These are phyloP conservation scores for Podila clonocystis DNA, from an alignment of 192 early-diverging fungal species.

Conservation along the genomic window DNA sequence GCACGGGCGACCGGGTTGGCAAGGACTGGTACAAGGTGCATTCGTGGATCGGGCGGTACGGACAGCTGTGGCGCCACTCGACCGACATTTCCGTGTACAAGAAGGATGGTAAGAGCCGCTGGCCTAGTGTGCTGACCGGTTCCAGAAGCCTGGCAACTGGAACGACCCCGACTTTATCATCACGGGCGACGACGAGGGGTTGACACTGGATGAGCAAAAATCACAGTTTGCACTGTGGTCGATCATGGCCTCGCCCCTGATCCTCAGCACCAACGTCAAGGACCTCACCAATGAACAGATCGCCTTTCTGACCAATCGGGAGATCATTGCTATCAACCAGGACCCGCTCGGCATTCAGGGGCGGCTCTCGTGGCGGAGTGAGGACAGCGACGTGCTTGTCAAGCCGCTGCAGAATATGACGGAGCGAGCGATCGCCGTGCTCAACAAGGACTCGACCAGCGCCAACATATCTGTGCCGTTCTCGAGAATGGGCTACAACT, in stretches of 20 bases:
- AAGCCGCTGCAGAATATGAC: constrained; percentile 29
- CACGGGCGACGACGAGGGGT: constrained; percentile 52
- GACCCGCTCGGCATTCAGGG: constrained; percentile 59
- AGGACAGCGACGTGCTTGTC: constrained; percentile 22
- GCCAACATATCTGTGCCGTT: constrained; percentile 29
- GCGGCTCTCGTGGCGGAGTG: constrained; percentile 22
- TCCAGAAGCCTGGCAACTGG: constrained; percentile 49
- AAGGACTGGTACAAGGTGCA: constrained; percentile 54
- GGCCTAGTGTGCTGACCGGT: constrained; percentile 49
- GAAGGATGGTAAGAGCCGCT: constrained; percentile 35
- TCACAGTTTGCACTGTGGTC: constrained; percentile 68
- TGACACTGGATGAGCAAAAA: constrained; percentile 49
- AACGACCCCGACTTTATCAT: constrained; percentile 56
- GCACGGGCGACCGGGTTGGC: constrained; percentile 33
- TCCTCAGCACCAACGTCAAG: constrained; percentile 66
- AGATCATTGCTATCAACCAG: constrained; percentile 71
- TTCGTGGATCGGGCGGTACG: constrained; percentile 50
- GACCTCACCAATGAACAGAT: constrained; percentile 29
- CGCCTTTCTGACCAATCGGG: constrained; percentile 54
- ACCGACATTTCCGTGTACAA: constrained; percentile 45
- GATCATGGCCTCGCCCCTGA: constrained; percentile 65
- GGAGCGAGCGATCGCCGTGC: constrained; percentile 29
- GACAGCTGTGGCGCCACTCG: constrained; percentile 54
- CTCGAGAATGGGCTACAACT: constrained; percentile 38
- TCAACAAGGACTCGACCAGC: constrained; percentile 22